Evolutionary conservation across 129 eudicot genomes (phyloP), one percentile per base, ranked within the genome.

Genomic region (Centella asiatica): DNA sequence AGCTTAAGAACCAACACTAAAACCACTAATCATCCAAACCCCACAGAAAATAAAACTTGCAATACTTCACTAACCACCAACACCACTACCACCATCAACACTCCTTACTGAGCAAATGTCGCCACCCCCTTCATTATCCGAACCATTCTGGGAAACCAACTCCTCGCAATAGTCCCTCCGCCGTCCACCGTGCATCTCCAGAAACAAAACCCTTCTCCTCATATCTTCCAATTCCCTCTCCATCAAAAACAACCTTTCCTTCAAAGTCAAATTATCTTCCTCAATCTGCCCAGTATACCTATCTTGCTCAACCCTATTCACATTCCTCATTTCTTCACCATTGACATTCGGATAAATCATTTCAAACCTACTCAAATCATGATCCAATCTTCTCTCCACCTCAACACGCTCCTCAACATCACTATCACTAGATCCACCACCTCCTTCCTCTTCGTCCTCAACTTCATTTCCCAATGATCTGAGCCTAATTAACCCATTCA

Each of bases 401-500:
- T 89, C 97, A 39, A 83, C 84, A 64, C 78, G 90, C 76, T 89
- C 97, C 68, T 89, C 97, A 20, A 90, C 86, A 46, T 90, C 95
- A 75, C 93, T 90, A 74, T 86, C 97, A 62, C 97, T 81, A 2
- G 95, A 78, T 15, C 75, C 82, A 0, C 77, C 89, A 8, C 83
- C 95, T 49, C 76, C 97, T 13, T 85, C 90, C 8, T 81, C 93
- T 14, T 83, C 97, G 6, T 83, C 90, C 9, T 83, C 87, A 9
- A 69, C 85, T 26, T 5, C 51, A 11, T 46, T 6, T 14, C 74
- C 69, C 0, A 82, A 80, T 0, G 95, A 80, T 63, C 95, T 50
- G 24, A 86, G 74, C 76, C 97, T 74, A 42, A 82, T 82, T 74
- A 82, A 60, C 4, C 88, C 88, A 56, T 82, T 82, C 88, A 82